These are phyloP conservation scores for Crataegus laevigata DNA, from an alignment of 306 rosid species.

Conservation along the genomic window DNA sequence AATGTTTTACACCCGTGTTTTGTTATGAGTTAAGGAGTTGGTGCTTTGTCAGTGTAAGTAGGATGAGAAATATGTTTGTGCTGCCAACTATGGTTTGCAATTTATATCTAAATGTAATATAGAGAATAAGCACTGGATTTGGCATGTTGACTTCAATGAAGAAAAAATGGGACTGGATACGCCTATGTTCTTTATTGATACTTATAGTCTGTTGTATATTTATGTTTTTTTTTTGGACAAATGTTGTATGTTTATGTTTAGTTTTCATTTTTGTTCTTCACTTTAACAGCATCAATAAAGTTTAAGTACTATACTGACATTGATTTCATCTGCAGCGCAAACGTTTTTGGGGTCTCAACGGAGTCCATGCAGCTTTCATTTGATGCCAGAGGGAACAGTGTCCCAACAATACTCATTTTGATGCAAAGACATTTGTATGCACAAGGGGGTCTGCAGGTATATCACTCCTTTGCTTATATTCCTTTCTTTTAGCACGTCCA, in stretches of 20 bases:
- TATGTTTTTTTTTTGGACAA: too few relatives aligned
- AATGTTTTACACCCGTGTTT: neutral
- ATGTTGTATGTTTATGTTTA: neutral
- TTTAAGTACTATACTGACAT: conserved; percentile 20
- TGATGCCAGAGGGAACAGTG: conserved; percentile 96
- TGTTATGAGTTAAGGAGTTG: neutral
- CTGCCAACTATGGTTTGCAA: neutral
- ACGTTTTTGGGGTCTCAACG: conserved; percentile 93
- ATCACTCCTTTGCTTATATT: conserved; percentile 10
- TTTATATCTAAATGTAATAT: neutral
- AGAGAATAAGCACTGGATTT: neutral
- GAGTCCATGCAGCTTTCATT: conserved; percentile 99
- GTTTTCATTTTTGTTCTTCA: neutral
- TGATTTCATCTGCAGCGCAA: conserved; percentile 52
- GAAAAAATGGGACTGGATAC: neutral
- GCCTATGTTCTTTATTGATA: neutral
- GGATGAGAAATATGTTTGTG: neutral
- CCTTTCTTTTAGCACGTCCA: neutral
- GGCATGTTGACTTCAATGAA: neutral
- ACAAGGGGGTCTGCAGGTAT: conserved; percentile 89
- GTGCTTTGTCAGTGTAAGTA: neutral
- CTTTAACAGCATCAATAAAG: neutral
- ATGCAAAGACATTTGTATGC: conserved; percentile 88
- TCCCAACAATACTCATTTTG: conserved; percentile 78
- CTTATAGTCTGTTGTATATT: neutral